Evolutionary conservation across 2,329 filamentous ascomycete genomes (phyloP), one percentile per base, ranked within the genome.

Genomic region (Aspergillus neoniger): DNA sequence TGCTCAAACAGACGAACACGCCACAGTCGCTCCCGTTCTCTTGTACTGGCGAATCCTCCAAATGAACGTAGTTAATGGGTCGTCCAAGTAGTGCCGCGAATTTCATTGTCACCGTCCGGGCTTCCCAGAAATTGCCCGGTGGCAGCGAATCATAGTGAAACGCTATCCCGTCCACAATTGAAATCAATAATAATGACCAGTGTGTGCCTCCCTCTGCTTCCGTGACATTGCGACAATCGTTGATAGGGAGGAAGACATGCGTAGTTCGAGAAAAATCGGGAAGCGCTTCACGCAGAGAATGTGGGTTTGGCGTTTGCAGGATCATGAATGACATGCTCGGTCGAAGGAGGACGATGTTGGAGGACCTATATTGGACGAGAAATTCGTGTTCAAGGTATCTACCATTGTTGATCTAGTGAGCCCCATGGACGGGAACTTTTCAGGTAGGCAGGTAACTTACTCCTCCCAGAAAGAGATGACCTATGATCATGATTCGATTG

Each of bases 381-480:
- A 92, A 88, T 80, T 98, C 94, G 63, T 88, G 91, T 77, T 99
- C 95, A 66, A 99, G 87, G 74, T 91, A 93, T 79, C 88, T 80
- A 64, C 28, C 52, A 53, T 56, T 54, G 25, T 8, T 41, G 48
- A 25, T 60, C 67, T 60, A 66, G 59, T 59, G 53, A 38, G 41
- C 43, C 21, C 39, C 36, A 14, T 39, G 58, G 36, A 28, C n/a
- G 5, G 32, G 4, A 36, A 36, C 32, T 36, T 41, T 15, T 21
- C 14, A 61, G 54, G 7, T 30, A 52, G 52, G 38, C 15, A 19
- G 28, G 41, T 3, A 38, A 76, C 81, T 69, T 87, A 96, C 84
- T 98, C 94, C 84, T 98, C 91, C 94, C 95, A 99, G 75, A 99
- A 98, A 54, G 92, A 89, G 67, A 99, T 98, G 69, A 92, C 93